phyloP scores from a whole-genome alignment of 352 stramenopile species.

The Peronosclerospora sorghi region DNA sequence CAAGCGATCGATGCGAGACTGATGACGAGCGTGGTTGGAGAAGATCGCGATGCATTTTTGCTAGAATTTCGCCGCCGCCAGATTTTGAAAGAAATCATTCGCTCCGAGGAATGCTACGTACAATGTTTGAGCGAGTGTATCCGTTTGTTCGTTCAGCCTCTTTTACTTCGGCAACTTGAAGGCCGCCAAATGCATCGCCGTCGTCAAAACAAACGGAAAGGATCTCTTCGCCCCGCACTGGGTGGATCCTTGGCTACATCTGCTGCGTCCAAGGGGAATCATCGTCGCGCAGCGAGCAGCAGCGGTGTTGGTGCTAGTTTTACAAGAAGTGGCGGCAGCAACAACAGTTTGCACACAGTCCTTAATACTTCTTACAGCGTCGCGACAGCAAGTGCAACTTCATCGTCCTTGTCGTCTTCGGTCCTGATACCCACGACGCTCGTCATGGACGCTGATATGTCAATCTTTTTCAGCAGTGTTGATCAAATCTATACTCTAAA shows the following conservation, averaged over 20 bases:
- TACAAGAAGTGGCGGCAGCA: slow-evolving; percentile 27
- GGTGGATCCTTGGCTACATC: slow-evolving; percentile 15
- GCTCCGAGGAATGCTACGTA: slow-evolving; percentile 78
- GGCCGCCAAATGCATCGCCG: slow-evolving; percentile 54
- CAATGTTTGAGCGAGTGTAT: slow-evolving; percentile 77
- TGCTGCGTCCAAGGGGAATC: slow-evolving; percentile 2
- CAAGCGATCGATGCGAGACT: slow-evolving; percentile 23
- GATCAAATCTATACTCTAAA: slow-evolving; percentile 84
- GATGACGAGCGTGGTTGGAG: slow-evolving; percentile 8
- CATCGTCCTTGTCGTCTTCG: slow-evolving; percentile 15
- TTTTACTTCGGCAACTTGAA: slow-evolving; percentile 71
- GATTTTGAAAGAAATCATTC: slow-evolving; percentile 78
- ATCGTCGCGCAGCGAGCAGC: slow-evolving; percentile 22
- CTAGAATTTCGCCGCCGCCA: slow-evolving; percentile 51
- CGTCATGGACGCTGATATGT: slow-evolving; percentile 76
- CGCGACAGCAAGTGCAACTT: slow-evolving; percentile 20
- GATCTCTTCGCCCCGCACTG: slow-evolving; percentile 40
- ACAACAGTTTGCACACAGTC: slow-evolving; percentile 35
- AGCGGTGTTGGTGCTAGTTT: slow-evolving; percentile 21
- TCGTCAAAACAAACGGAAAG: slow-evolving; percentile 53
- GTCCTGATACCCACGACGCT: slow-evolving; percentile 32
- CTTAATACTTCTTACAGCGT: slow-evolving; percentile 19
- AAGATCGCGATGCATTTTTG: slow-evolving; percentile 43
- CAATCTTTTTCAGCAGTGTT: slow-evolving; percentile 83
- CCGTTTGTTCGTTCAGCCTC: slow-evolving; percentile 68